Percentiles rank a stretch among this genome's conserved stretches.
phyloP scores from a whole-genome alignment of 257 asterid genomes.

The Solanum appendiculatum region DNA sequence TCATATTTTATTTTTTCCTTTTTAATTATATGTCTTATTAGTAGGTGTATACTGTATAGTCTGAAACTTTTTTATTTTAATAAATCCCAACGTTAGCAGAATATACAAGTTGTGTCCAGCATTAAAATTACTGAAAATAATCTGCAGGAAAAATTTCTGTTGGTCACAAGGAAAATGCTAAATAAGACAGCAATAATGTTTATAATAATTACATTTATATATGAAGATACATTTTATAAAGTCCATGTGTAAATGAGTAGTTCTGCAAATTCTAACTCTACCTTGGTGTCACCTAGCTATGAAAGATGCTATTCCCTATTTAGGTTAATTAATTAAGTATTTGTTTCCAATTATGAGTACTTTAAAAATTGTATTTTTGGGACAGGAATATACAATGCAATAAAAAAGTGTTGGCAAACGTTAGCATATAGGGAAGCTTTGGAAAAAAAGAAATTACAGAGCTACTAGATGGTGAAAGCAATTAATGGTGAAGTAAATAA shows the following conservation, averaged over 20 bases:
- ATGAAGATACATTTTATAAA: conserved; percentile 8
- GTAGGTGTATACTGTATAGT: neutral
- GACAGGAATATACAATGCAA: neutral
- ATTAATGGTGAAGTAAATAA: neutral
- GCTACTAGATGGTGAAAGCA: neutral
- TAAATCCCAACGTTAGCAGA: neutral
- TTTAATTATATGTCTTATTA: neutral
- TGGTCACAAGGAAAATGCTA: conserved; percentile 8
- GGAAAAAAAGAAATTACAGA: neutral
- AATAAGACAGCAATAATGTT: conserved; percentile 23
- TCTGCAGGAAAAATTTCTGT: neutral
- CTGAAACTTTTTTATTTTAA: neutral
- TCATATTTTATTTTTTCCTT: neutral
- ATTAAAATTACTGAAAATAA: neutral
- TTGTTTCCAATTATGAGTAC: neutral
- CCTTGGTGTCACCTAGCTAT: conserved; percentile 55
- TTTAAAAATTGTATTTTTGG: neutral
- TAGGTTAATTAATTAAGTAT: conserved; percentile 3
- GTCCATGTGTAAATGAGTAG: conserved; percentile 26
- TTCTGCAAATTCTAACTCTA: conserved; percentile 43
- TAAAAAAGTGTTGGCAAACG: neutral
- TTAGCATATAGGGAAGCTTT: neutral
- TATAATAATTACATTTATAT: neutral
- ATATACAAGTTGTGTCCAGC: neutral
- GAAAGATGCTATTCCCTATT: conserved; percentile 58